phyloP scores from a whole-genome alignment of 192 early-diverging fungal species.

The Kickxella alabastrina region DNA sequence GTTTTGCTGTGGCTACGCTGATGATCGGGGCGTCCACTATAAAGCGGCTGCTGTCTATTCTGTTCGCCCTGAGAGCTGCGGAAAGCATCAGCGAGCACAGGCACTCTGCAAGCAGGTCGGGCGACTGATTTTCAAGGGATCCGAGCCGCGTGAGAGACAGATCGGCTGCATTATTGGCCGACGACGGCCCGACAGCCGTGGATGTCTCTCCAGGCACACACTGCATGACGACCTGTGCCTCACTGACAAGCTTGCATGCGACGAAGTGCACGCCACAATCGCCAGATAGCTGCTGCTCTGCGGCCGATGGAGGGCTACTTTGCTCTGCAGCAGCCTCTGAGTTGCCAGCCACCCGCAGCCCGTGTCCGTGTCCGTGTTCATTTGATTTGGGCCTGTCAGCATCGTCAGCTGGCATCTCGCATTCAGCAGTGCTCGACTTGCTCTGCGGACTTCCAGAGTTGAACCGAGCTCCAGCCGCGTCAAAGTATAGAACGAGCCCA shows the following conservation, averaged over 20 bases:
- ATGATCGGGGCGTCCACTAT: constrained; percentile 40
- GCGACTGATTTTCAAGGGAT: constrained; percentile 30
- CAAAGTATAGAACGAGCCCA: constrained; percentile 36
- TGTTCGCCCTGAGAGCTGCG: constrained; percentile 5
- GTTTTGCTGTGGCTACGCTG: constrained; percentile 32
- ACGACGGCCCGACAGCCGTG: background rate
- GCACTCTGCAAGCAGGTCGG: constrained; percentile 38
- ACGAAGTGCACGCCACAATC: constrained; percentile 6
- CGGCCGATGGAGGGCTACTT: background rate
- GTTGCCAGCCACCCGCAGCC: too few relatives aligned
- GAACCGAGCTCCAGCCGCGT: constrained; percentile 4
- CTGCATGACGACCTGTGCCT: constrained; percentile 48
- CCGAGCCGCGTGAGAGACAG: constrained; percentile 20
- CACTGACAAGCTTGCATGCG: constrained; percentile 33
- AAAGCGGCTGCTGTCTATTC: constrained; percentile 20
- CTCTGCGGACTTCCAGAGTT: constrained; percentile 19
- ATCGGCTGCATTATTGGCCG: background rate
- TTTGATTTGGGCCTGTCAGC: too few relatives aligned
- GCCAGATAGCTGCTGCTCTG: background rate
- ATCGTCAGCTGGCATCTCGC: too few relatives aligned
- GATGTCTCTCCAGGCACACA: background rate
- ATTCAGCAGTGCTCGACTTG: background rate
- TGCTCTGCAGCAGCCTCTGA: background rate
- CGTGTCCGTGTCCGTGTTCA: too few relatives aligned
- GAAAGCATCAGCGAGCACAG: constrained; percentile 37